phyloP scores from a whole-genome alignment of 2,329 filamentous ascomycete species.

The Triangularia setosa region DNA sequence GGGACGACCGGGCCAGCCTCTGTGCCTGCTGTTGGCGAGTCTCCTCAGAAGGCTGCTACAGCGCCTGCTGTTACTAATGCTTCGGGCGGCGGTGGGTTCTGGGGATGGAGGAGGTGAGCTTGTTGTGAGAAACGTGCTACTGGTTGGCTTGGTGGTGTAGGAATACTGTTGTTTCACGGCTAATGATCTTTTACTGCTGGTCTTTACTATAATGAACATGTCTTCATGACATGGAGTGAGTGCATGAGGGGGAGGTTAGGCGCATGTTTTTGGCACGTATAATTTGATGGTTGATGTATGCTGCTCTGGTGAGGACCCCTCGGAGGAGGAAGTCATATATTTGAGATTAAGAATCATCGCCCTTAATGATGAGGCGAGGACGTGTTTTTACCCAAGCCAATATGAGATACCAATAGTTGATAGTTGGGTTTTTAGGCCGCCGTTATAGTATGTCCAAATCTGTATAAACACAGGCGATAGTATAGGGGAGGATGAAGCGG shows the following conservation, averaged over 20 bases:
- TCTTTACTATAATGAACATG: slow-evolving; percentile 3
- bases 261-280: neutral
- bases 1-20: slow-evolving; percentile 17
- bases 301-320: neutral
- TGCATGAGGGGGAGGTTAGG: neutral
- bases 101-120: slow-evolving; percentile 48
- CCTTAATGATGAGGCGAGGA: neutral
- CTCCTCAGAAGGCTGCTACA: slow-evolving; percentile 20
- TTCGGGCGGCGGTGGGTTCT: slow-evolving; percentile 44
- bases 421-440: neutral
- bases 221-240: neutral
- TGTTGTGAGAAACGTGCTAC: neutral
- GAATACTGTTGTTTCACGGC: slow-evolving; percentile 1
- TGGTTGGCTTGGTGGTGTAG: neutral
- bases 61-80: slow-evolving; percentile 15
- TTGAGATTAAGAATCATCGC: neutral
- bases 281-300: neutral
- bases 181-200: neutral
- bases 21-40: slow-evolving; percentile 21
- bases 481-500: neutral
- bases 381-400: neutral
- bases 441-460: neutral
- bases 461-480: neutral
- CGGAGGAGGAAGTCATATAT: neutral
- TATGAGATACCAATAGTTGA: neutral